These are phyloP conservation scores for Aureococcus anophagefferens DNA, from an alignment of 108 stramenopile species.

Conservation along the genomic window DNA sequence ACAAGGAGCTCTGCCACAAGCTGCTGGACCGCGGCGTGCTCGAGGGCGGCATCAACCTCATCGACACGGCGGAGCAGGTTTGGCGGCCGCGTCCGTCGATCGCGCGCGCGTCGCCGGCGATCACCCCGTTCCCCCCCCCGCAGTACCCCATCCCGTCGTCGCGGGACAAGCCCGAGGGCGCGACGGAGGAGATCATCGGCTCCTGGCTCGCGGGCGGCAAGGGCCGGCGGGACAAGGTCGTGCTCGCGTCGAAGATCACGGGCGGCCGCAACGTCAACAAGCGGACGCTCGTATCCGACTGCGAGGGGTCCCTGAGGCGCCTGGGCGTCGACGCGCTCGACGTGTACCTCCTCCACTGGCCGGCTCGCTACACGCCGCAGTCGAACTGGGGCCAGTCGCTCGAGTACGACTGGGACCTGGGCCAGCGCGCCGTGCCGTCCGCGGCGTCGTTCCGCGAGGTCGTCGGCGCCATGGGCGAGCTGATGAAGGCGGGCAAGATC, in stretches of 20 bases:
- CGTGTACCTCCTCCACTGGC: conserved; percentile 43
- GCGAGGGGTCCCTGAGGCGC: conserved; percentile 58
- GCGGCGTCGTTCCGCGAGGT: neutral
- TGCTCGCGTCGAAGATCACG: conserved; percentile 76
- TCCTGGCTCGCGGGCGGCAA: conserved; percentile 62
- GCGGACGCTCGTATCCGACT: conserved; percentile 37
- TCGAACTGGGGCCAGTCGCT: neutral
- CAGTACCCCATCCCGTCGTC: conserved; percentile 71
- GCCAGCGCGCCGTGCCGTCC: neutral
- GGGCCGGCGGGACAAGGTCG: conserved; percentile 52
- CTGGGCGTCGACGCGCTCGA: conserved; percentile 68
- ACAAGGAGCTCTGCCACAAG: conserved; percentile 1
- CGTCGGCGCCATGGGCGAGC: neutral
- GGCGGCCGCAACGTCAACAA: conserved; percentile 60
- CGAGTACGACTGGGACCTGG: neutral
- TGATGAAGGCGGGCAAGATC: conserved; percentile 25
- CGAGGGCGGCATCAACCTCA: conserved; percentile 11
- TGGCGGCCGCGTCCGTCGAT: too few species aligned
- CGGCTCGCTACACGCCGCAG: conserved; percentile 4
- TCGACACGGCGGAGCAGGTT: conserved; percentile 14
- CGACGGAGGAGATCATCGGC: conserved; percentile 66
- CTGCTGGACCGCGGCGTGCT: conserved; percentile 7
- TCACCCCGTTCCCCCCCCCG: conserved; percentile 35
- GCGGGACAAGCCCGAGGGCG: conserved; percentile 52
- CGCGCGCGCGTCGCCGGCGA: neutral